These are phyloP conservation scores for Jackrogersella minutella DNA, from an alignment of 495 filamentous ascomycete species.

Conservation along the genomic window DNA sequence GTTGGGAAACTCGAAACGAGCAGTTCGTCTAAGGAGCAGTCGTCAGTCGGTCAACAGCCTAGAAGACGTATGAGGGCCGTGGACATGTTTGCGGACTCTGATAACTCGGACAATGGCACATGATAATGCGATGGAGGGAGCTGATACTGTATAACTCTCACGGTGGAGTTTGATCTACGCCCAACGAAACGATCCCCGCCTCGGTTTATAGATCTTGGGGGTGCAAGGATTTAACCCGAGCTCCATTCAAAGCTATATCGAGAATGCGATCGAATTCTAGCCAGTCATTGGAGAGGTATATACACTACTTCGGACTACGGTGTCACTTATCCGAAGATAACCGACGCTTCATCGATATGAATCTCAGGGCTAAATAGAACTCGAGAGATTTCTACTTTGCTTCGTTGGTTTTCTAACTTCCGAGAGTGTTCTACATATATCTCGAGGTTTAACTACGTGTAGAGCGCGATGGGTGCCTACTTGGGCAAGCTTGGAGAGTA, in stretches of 20 bases:
- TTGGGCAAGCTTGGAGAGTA: no score
- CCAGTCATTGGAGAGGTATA: neutral
- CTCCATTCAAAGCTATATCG: neutral
- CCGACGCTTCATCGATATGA: no score
- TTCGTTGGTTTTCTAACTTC: no score
- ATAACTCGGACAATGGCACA: conserved; percentile 50
- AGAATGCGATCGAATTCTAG: neutral
- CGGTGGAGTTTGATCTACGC: neutral
- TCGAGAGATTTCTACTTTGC: no score
- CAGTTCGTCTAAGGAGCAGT: conserved; percentile 12
- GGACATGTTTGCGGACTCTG: conserved; percentile 89
- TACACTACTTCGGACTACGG: neutral
- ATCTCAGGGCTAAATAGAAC: no score
- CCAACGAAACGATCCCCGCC: neutral
- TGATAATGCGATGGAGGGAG: conserved; percentile 16
- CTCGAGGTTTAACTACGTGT: no score
- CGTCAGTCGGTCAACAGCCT: conserved; percentile 35
- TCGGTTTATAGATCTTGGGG: neutral
- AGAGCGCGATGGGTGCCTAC: no score
- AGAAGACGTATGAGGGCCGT: conserved; percentile 79
- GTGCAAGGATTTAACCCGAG: neutral
- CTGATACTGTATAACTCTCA: neutral
- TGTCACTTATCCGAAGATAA: no score
- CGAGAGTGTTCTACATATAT: no score
- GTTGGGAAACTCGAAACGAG: neutral